Percentiles rank a stretch among this genome's conserved stretches.
Evolutionary conservation across 1,284 basidiomycete genomes (phyloP).

Genomic region (Ustilago xerochloae): DNA sequence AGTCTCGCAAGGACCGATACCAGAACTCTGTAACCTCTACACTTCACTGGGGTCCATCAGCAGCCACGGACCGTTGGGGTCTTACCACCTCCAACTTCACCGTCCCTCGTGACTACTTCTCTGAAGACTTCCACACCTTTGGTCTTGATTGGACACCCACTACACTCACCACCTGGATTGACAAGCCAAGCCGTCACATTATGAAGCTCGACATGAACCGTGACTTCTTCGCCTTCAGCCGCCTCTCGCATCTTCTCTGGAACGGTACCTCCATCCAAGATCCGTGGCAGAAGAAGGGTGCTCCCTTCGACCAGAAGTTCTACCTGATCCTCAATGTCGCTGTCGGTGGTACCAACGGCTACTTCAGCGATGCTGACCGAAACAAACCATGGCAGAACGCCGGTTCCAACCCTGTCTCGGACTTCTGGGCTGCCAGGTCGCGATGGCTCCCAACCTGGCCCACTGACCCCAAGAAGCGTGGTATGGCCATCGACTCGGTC

Average conservation of each 20-base stretch:
- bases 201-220: conserved; percentile 71
- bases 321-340: conserved; percentile 84
- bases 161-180: conserved; percentile 76
- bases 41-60: conserved; percentile 23
- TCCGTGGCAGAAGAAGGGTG: conserved; percentile 70
- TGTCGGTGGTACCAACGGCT: conserved; percentile 78
- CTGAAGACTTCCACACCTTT: conserved; percentile 80
- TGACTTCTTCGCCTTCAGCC: conserved; percentile 78
- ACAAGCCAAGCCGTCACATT: conserved; percentile 75
- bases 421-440: conserved; percentile 73
- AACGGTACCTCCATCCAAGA: conserved; percentile 77
- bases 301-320: conserved; percentile 89
- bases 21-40: conserved; percentile 25
- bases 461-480: conserved; percentile 69
- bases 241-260: conserved; percentile 77
- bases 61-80: conserved; percentile 25
- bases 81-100: conserved; percentile 73
- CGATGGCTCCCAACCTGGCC: conserved; percentile 51
- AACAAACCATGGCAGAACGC: conserved; percentile 71
- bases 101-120: conserved; percentile 77
- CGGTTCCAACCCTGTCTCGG: conserved; percentile 27
- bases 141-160: conserved; percentile 81
- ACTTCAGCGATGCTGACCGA: conserved; percentile 76
- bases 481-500: conserved; percentile 79
- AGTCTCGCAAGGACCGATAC: conserved; percentile 77